Evolutionary conservation across 139 green algal genomes (phyloP).

Genomic region (Asterochloris erici): DNA sequence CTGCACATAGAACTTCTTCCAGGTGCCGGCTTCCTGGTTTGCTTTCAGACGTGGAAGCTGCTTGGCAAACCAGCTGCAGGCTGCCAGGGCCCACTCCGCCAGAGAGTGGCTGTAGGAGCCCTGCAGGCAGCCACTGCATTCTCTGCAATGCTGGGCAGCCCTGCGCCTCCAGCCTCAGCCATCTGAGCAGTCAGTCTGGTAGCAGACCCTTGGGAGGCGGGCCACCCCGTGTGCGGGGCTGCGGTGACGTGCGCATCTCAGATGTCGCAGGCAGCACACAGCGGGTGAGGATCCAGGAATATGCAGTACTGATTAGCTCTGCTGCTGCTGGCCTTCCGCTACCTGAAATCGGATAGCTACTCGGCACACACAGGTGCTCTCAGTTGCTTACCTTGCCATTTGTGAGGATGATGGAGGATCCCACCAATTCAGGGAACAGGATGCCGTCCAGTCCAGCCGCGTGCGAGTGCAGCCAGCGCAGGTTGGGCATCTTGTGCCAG

Average conservation of each 20-base stretch:
- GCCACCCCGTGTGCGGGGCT: no score
- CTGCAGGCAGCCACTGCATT: slow-evolving; percentile 7
- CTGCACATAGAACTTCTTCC: slow-evolving; percentile 60
- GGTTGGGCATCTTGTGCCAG: slow-evolving; percentile 41
- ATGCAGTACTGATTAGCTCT: no score
- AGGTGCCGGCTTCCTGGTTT: slow-evolving; percentile 33
- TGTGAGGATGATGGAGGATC: slow-evolving; percentile 53
- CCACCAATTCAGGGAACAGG: slow-evolving; percentile 60
- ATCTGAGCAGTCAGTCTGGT: background rate
- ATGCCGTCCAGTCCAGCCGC: slow-evolving; percentile 75
- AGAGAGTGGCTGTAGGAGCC: slow-evolving; percentile 74
- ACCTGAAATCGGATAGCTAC: no score
- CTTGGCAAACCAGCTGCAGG: slow-evolving; percentile 78
- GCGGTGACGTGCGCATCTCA: no score
- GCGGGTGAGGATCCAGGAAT: no score
- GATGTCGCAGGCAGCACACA: no score
- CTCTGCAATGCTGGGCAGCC: no score
- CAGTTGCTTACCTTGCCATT: slow-evolving; percentile 55
- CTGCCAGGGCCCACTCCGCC: slow-evolving; percentile 72
- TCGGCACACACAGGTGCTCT: background rate
- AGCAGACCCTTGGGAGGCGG: no score
- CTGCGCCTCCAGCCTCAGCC: background rate
- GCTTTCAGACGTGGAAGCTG: slow-evolving; percentile 55
- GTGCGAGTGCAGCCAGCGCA: slow-evolving; percentile 69
- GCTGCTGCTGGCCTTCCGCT: no score